Evolutionary conservation across 2,329 filamentous ascomycete species (phyloP).

Genomic region (Diaporthe humulicola): DNA sequence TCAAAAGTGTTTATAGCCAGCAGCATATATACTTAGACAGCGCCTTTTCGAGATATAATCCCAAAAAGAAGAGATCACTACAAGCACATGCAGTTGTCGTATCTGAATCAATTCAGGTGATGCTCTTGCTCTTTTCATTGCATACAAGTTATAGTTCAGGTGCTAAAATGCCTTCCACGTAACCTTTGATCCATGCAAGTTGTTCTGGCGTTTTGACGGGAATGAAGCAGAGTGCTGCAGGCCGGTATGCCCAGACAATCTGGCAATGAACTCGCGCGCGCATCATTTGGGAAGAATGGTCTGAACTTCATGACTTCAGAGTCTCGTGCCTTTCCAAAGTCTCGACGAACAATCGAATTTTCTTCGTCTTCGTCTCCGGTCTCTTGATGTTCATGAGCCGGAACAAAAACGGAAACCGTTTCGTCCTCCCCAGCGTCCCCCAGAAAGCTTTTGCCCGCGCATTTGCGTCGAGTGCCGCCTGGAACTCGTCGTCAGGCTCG

Average conservation of each 20-base stretch:
- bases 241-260: background rate
- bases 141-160: background rate
- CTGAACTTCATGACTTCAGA: background rate
- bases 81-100: background rate
- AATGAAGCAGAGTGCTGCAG: background rate
- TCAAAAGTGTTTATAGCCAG: background rate
- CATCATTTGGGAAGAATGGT: background rate
- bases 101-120: background rate
- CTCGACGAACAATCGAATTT: constrained; percentile 14
- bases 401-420: constrained; percentile 25
- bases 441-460: constrained; percentile 18
- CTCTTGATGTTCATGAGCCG: constrained; percentile 22
- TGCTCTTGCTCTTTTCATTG: background rate
- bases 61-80: background rate
- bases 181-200: background rate
- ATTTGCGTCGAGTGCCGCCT: constrained; percentile 24
- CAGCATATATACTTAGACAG: background rate
- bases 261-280: background rate
- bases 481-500: constrained; percentile 25
- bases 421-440: constrained; percentile 19
- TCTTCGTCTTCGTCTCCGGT: constrained; percentile 27
- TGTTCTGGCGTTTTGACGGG: background rate
- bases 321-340: constrained; percentile 18
- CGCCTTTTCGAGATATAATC: background rate
- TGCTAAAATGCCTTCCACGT: background rate